Base-by-base conservation (phyloP, 345 rosid genomes). In the Eucalyptus shirleyi region DNA sequence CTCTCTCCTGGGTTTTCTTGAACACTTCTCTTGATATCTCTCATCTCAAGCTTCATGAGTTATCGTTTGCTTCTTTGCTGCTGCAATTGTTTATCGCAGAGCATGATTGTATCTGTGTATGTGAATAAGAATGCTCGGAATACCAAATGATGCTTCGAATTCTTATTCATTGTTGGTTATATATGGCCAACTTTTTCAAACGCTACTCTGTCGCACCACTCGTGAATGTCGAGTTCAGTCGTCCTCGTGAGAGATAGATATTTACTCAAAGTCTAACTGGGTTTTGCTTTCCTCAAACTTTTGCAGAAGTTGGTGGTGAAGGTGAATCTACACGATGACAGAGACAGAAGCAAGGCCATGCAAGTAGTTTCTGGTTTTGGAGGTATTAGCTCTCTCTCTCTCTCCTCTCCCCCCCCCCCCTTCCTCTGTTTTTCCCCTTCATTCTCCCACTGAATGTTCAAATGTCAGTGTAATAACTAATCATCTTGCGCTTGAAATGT, bases 261-360 rank as follows among this genome's bases (percentile, higher is more conserved):
- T 86, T 86, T 86, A 45, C 6, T 16, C 50, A 8, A 55, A 17
- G 9, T 53, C 47, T 88, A 47, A 81, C 40, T 40, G 23, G 23
- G 30, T 18, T 89, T 40, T 26, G 4, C 21, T 83, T 17, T 40
- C n/a, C 40, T 28, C 55, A 7, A 10, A 9, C 45, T 44, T 18
- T 24, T 87, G 44, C 86, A 90, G 89, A 90, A 88, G 28, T 49
- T 90, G 65, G 86, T 90, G 37, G 50, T 85, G 88, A 88, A 83
- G 15, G 10, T 90, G 86, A 34, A 90, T 49, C 24, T 90, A 21
- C 86, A 50, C 42, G 88, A 85, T 44, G 55, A 18, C 23, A 90
- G 62, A 67, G 67, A 37, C 28, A 88, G 83, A 86, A 37, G 17
- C 42, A 88, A 90, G 91, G 89, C 87, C 40, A 77, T 90, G 89